phyloP scores from a whole-genome alignment of 306 rosid genomes.

The Astragalus glycyphyllos region DNA sequence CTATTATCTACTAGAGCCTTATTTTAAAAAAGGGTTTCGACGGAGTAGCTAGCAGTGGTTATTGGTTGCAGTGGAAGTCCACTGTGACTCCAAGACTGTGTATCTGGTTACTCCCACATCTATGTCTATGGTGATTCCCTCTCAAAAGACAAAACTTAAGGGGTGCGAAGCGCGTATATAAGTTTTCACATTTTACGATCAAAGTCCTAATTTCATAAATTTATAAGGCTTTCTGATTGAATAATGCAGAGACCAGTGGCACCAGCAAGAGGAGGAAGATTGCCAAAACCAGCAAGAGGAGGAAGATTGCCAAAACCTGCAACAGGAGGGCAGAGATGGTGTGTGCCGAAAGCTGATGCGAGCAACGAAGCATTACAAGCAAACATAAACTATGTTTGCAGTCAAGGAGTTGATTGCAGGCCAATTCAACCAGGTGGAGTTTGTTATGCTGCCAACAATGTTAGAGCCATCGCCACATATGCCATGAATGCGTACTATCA shows the following conservation, averaged over 20 bases:
- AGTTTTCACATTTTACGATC: background rate
- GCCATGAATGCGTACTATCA: slow-evolving; percentile 82
- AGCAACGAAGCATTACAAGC: slow-evolving; percentile 55
- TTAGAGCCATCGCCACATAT: slow-evolving; percentile 61
- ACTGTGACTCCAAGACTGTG: background rate
- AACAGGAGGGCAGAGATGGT: slow-evolving; percentile 58
- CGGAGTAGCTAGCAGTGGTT: background rate
- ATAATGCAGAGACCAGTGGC: slow-evolving; percentile 37
- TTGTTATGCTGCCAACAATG: slow-evolving; percentile 57
- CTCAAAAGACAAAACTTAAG: background rate
- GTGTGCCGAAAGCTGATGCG: slow-evolving; percentile 65
- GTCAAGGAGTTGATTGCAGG: slow-evolving; percentile 63
- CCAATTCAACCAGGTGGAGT: slow-evolving; percentile 71
- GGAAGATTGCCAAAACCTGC: slow-evolving; percentile 18
- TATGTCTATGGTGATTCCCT: background rate
- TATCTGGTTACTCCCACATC: background rate
- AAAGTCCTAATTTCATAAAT: background rate
- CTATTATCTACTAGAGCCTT: background rate
- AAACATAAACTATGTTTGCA: slow-evolving; percentile 72
- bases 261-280: background rate
- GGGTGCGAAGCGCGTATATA: background rate
- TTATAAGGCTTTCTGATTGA: background rate
- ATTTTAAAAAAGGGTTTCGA: background rate
- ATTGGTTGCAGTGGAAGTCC: background rate
- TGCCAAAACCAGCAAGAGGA: slow-evolving; percentile 32